These are phyloP conservation scores for Penicillium sp. DNA, from an alignment of 2,329 filamentous ascomycete species.

Conservation along the genomic window DNA sequence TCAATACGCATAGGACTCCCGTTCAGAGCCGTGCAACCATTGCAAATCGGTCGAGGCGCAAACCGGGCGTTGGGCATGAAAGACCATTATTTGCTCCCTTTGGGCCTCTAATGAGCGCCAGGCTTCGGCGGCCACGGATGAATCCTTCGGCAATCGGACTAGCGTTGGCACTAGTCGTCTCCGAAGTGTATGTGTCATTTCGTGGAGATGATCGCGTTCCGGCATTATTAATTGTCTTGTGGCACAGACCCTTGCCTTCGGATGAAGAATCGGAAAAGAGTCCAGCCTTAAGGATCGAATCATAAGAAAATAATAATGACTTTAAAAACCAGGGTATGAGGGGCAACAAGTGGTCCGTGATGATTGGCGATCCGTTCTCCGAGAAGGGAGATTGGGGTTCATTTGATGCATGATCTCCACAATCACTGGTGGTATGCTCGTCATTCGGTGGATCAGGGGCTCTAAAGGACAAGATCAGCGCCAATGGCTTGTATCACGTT, in stretches of 20 bases:
- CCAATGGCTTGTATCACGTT: constrained; percentile 19
- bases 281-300: not conserved
- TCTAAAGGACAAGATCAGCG: constrained; percentile 23
- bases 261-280: not conserved
- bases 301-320: not conserved
- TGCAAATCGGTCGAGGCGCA: constrained; percentile 15
- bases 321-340: constrained; percentile 8
- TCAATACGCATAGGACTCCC: not conserved
- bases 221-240: not conserved
- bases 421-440: constrained; percentile 19
- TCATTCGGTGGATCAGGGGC: constrained; percentile 28
- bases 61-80: constrained; percentile 25
- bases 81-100: constrained; percentile 14
- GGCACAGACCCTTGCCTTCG: not conserved
- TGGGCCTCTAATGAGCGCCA: constrained; percentile 15
- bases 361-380: constrained; percentile 15
- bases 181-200: constrained; percentile 14
- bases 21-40: not conserved
- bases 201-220: constrained; percentile 9
- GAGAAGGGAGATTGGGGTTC: constrained; percentile 13
- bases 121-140: constrained; percentile 3
- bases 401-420: constrained; percentile 19
- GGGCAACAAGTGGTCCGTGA: constrained; percentile 8
- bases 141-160: constrained; percentile 5
- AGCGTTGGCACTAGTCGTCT: not conserved